phyloP scores from a whole-genome alignment of 768 basidiomycete species.

The Dioszegia aurantiaca region DNA sequence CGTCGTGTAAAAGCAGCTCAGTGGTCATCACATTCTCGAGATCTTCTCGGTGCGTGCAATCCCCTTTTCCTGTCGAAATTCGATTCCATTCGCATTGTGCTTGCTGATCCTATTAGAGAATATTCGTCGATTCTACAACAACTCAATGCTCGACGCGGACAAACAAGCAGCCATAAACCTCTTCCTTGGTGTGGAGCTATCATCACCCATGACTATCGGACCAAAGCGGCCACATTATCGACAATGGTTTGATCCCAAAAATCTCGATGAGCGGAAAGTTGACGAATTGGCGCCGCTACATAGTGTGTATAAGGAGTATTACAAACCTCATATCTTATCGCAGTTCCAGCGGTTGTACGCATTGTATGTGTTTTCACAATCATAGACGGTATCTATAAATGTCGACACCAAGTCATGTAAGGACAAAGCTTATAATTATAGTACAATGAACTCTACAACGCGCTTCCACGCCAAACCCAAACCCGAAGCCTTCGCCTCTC shows the following conservation, averaged over 20 bases:
- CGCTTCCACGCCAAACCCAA: conserved; percentile 40
- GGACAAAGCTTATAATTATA: conserved; percentile 7
- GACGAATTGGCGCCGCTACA: conserved; percentile 64
- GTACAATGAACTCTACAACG: conserved; percentile 52
- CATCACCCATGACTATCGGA: conserved; percentile 50
- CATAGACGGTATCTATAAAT: not conserved
- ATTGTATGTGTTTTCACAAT: conserved; percentile 30
- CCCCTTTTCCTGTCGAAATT: too few species aligned
- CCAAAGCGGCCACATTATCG: conserved; percentile 68
- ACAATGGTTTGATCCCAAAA: conserved; percentile 74
- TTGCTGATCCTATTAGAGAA: conserved; percentile 65
- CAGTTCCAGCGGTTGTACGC: conserved; percentile 50
- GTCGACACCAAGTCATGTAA: not conserved
- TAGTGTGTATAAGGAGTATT: conserved; percentile 59
- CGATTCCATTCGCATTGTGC: too few species aligned
- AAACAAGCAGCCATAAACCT: conserved; percentile 96
- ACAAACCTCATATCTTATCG: conserved; percentile 60
- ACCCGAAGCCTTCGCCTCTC: conserved; percentile 33
- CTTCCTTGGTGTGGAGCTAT: conserved; percentile 66
- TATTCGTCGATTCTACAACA: conserved; percentile 88
- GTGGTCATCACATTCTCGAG: conserved; percentile 95
- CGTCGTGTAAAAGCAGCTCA: conserved; percentile 75
- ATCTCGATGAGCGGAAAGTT: conserved; percentile 34
- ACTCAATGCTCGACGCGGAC: conserved; percentile 89
- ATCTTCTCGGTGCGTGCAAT: conserved; percentile 58